phyloP scores from a whole-genome alignment of 495 filamentous ascomycete genomes.

The Pseudoneurospora amorphoporcata region DNA sequence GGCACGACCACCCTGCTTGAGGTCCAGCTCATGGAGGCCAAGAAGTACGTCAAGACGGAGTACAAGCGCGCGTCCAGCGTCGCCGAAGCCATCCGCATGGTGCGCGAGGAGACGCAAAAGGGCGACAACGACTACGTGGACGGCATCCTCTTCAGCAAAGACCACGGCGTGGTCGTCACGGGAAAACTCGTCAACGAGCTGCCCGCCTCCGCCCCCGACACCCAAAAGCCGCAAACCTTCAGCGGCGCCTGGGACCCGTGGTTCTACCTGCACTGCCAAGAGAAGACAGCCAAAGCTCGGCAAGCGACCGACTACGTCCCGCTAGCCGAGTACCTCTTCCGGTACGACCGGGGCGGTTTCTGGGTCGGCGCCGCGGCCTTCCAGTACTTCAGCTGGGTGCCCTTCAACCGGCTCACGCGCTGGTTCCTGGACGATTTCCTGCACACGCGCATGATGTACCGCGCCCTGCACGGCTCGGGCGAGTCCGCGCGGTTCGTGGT shows the following conservation, averaged over 20 bases:
- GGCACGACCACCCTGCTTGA: conserved; percentile 48
- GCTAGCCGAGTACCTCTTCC: conserved; percentile 44
- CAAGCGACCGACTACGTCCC: conserved; percentile 37
- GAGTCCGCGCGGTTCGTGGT: conserved; percentile 43
- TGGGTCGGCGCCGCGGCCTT: conserved; percentile 48
- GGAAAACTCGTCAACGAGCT: conserved; percentile 39
- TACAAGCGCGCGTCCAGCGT: conserved; percentile 41
- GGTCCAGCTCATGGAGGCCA: conserved; percentile 41
- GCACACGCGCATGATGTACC: conserved; percentile 55
- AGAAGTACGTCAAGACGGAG: conserved; percentile 43
- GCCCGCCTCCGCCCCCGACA: conserved; percentile 4
- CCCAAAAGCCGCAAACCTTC: conserved; percentile 28
- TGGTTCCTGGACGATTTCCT: conserved; percentile 53
- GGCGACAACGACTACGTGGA: conserved; percentile 33
- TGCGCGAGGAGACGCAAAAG: conserved; percentile 20
- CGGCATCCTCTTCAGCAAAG: conserved; percentile 39
- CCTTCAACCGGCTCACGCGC: conserved; percentile 44
- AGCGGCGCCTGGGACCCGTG: conserved; percentile 40
- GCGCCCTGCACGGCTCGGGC: conserved; percentile 47
- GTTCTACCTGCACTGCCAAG: conserved; percentile 42
- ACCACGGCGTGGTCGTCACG: conserved; percentile 42
- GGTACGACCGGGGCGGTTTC: conserved; percentile 52
- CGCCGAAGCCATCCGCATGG: conserved; percentile 27
- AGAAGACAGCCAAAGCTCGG: conserved; percentile 3
- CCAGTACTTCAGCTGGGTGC: conserved; percentile 41